Evolutionary conservation across 768 basidiomycete genomes (phyloP).

Genomic region (Boletus sp.): DNA sequence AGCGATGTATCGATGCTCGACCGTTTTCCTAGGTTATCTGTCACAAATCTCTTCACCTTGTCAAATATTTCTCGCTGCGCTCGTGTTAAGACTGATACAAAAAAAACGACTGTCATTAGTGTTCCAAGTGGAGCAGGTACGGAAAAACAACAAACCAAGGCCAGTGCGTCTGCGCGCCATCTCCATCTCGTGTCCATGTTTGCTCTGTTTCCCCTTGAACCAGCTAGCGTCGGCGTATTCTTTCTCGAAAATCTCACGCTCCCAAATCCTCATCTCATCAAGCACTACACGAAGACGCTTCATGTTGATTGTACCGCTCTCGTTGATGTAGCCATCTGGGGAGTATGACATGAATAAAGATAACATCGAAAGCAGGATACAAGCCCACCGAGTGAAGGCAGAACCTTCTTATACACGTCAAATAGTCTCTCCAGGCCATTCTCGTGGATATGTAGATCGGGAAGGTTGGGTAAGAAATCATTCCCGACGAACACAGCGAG

Average conservation of each 20-base stretch:
- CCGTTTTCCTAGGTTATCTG: slow-evolving; percentile 37
- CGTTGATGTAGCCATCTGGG: slow-evolving; percentile 89
- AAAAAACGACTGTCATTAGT: neutral
- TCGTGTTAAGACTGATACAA: slow-evolving; percentile 57
- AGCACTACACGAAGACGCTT: slow-evolving; percentile 81
- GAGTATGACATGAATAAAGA: neutral
- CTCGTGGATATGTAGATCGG: slow-evolving; percentile 96
- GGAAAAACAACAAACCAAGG: slow-evolving; percentile 49
- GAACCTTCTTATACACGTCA: slow-evolving; percentile 90
- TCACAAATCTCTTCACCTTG: slow-evolving; percentile 72
- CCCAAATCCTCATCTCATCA: slow-evolving; percentile 85
- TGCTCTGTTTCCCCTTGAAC: slow-evolving; percentile 91
- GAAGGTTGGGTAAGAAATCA: slow-evolving; percentile 94
- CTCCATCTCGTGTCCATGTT: slow-evolving; percentile 65
- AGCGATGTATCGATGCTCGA: slow-evolving; percentile 41
- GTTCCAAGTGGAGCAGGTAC: neutral
- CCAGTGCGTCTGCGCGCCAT: slow-evolving; percentile 53
- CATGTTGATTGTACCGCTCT: slow-evolving; percentile 78
- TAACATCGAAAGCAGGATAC: neutral
- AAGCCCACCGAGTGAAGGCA: slow-evolving; percentile 66
- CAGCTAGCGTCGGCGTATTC: slow-evolving; percentile 88
- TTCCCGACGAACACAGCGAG: slow-evolving; percentile 97
- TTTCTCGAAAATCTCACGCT: slow-evolving; percentile 86
- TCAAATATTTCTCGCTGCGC: slow-evolving; percentile 78
- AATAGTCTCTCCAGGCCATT: slow-evolving; percentile 92